Evolutionary conservation across 2,329 filamentous ascomycete species (phyloP), one percentile per base, ranked within the genome.

Genomic region (Alternaria brassicicola): DNA sequence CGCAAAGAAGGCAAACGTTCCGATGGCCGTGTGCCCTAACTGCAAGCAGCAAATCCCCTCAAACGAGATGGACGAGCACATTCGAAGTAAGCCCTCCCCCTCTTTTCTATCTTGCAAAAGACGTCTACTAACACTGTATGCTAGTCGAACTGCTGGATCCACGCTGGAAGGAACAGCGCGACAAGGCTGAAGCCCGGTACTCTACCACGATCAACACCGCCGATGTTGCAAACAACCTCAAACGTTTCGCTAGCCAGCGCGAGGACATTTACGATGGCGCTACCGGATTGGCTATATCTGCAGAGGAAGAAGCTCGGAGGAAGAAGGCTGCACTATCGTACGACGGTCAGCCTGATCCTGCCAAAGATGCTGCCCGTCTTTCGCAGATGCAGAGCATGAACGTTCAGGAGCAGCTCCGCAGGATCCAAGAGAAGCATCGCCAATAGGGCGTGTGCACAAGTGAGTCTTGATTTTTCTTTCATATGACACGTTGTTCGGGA

Each of bases 101-200:
- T n/a, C 39, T 15, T 48, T 43, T 6, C 6, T 21, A 12, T 47
- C 59, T 62, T 8, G 15, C 31, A 19, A 5, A 31, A 33, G 6
- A 39, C n/a, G n/a, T n/a, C 9, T 61, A 39, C 78, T 84, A 77
- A 83, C 66, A n/a, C 13, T 28, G 6, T 42, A 8, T 48, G 39
- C n/a, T 43, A 85, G 83, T 98, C 74, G 94, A 98, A 79, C 85
- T 97, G 45, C 85, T 97, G 58, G 94, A 98, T 75, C 94, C 94
- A 0, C 87, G 90, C 58, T 98, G 94, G 93, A 96, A 96, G 76
- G 93, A 97, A 75, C 93, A 98, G 76, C 92, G 93, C 67, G 90
- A 91, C 57, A 96, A 96, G 76, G 88, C 91, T 15, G 92, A 97
- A 43, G 88, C 90, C 12, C 89, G 94, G 62, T 92, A 90, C 64